Conservation (phyloP, 176 grass and related monocot species). For the Oryza punctata region DNA sequence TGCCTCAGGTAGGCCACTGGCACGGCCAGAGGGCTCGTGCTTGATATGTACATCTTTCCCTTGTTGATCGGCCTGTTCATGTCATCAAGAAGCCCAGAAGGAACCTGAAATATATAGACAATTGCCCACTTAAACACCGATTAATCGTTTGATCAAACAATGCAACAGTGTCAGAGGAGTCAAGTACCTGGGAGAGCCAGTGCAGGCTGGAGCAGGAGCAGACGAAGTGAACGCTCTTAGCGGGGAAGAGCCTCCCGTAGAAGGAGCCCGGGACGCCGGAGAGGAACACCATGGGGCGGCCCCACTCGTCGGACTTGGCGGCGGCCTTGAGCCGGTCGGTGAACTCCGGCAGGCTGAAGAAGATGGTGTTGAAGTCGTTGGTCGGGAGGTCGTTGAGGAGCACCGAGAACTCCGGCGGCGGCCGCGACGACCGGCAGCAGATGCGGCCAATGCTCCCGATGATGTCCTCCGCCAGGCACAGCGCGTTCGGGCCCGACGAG, state of each 20-base stretch:
- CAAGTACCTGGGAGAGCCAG: slow-evolving; percentile 85
- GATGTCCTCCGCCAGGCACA: slow-evolving; percentile 73
- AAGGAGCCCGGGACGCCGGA: slow-evolving; percentile 87
- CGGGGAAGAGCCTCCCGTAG: slow-evolving; percentile 78
- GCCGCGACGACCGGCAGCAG: slow-evolving; percentile 48
- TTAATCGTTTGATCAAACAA: neutral
- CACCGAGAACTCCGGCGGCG: slow-evolving; percentile 83
- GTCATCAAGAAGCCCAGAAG: slow-evolving; percentile 54
- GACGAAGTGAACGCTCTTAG: slow-evolving; percentile 75
- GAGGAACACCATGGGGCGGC: slow-evolving; percentile 74
- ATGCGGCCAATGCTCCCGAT: slow-evolving; percentile 54
- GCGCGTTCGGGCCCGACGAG: slow-evolving; percentile 86
- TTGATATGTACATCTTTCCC: slow-evolving; percentile 87
- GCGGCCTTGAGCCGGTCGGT: slow-evolving; percentile 52
- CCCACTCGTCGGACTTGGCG: slow-evolving; percentile 50
- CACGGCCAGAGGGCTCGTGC: slow-evolving; percentile 61
- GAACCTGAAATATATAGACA: slow-evolving; percentile 44
- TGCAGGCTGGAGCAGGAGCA: slow-evolving; percentile 91
- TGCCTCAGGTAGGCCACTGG: slow-evolving; percentile 63
- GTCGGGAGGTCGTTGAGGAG: slow-evolving; percentile 96
- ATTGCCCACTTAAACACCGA: neutral
- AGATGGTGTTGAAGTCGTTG: slow-evolving; percentile 96
- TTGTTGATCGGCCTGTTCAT: slow-evolving; percentile 57
- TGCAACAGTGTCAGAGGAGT: neutral
- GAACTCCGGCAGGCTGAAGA: slow-evolving; percentile 78